These are phyloP conservation scores for Colletotrichum orchidophilum DNA, from an alignment of 2,329 filamentous ascomycete genomes.

Conservation along the genomic window DNA sequence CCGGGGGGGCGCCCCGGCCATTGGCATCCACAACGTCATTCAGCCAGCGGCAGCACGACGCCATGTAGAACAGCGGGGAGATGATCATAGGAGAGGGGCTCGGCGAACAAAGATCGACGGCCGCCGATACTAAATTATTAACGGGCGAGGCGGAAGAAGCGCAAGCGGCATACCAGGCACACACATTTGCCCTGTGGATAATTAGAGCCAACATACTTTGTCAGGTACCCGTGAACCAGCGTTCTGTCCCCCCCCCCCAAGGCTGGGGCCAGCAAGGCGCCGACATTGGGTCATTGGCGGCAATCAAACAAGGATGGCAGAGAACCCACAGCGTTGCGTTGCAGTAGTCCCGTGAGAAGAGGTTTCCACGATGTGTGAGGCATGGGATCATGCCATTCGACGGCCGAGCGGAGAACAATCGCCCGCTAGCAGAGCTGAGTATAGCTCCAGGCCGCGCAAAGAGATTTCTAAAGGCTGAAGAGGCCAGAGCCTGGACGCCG, in stretches of 20 bases:
- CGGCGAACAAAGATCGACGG: constrained; percentile 1
- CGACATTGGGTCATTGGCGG: not conserved
- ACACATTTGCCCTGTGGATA: not conserved
- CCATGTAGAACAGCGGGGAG: constrained; percentile 1
- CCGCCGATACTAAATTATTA: constrained; percentile 5
- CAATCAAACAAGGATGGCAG: not conserved
- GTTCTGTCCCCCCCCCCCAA: not conserved
- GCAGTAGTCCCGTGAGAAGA: not conserved
- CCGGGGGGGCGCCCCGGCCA: constrained; percentile 11
- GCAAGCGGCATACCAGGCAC: constrained; percentile 8
- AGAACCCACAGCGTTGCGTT: not conserved
- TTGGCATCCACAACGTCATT: constrained; percentile 22
- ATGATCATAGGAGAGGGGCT: constrained; percentile 15
- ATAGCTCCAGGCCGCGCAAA: not conserved
- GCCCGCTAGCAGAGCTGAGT: not conserved
- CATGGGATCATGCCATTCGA: not conserved
- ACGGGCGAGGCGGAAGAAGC: not conserved
- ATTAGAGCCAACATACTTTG: not conserved
- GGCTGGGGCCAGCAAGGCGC: not conserved
- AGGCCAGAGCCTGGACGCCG: not conserved
- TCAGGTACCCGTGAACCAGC: constrained; percentile 11
- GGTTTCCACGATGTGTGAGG: not conserved
- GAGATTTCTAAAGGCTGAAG: constrained; percentile 5
- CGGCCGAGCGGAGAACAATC: not conserved
- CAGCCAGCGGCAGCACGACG: not conserved